These are phyloP conservation scores for Kluyveromyces marxianus DNA, from an alignment of 1,139 yeast species.

Conservation along the genomic window DNA sequence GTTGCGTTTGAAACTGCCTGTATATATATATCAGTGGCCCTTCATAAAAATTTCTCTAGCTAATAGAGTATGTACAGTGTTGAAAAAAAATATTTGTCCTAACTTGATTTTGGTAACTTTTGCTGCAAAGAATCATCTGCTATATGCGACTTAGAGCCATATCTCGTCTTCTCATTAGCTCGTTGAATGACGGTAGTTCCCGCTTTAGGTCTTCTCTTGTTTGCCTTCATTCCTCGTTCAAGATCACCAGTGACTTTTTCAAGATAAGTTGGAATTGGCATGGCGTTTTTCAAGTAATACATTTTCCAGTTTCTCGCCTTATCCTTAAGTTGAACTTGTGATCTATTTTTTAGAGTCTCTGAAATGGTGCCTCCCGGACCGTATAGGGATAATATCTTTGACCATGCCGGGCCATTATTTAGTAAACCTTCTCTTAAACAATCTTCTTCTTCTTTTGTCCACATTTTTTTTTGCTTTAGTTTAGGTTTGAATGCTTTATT, in stretches of 20 bases:
- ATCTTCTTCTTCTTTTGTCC: conserved; percentile 86
- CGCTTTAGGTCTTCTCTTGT: conserved; percentile 14
- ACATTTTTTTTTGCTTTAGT: conserved; percentile 40
- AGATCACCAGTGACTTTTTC: conserved; percentile 81
- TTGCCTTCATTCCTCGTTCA: conserved; percentile 44
- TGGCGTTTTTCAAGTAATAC: conserved; percentile 64
- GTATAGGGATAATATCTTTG: conserved; percentile 74
- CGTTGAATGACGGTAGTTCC: background rate
- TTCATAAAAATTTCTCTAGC: too few species aligned
- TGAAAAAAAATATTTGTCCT: background rate
- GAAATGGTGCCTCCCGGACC: conserved; percentile 89
- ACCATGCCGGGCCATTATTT: conserved; percentile 85
- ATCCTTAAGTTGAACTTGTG: conserved; percentile 87
- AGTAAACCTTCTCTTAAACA: conserved; percentile 79
- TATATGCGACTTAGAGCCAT: background rate
- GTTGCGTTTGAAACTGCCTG: too few species aligned
- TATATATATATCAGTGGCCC: too few species aligned
- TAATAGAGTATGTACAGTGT: background rate
- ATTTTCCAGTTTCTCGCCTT: conserved; percentile 94
- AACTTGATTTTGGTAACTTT: too few species aligned
- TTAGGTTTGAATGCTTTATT: conserved; percentile 11
- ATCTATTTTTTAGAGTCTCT: conserved; percentile 77
- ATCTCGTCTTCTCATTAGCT: background rate
- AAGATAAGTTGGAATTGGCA: conserved; percentile 71
- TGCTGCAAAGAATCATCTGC: too few species aligned